Evolutionary conservation across 495 filamentous ascomycete genomes (phyloP), one percentile per base, ranked within the genome.

Genomic region (Terfezia boudieri): DNA sequence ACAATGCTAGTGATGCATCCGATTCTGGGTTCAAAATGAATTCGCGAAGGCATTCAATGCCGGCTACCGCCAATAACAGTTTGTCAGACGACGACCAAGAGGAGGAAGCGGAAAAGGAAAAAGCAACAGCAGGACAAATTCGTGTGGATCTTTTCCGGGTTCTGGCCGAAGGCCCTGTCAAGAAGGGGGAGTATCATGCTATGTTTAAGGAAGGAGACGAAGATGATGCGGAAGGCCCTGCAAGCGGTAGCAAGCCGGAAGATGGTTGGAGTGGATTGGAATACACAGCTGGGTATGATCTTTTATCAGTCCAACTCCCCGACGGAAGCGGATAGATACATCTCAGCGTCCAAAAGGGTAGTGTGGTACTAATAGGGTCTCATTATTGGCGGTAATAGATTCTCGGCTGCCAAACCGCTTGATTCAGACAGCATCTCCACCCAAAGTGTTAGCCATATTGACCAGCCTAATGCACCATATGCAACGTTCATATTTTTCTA

Each of bases 401-500:
- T 99, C 68, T 92, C 92, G 11, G 89, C 96, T 66, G 92, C 90
- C 4, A 99, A 96, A 71, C 80, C 87, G 16, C 74, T 99, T 32
- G 92, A 99, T 70, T 90, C 88, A 1, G 94, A 94, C 69, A 82
- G 83, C 9, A 96, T 99, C 64, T 94, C 87, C 61, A 96, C 92
- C 0, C 90, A 99, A 68, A 95, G 89, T 0, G 90, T 99, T 16
- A 96, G 88, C 22, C 90, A 90, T n/a, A 93, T 99, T 59, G 90
- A 99, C 67, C 80, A 83, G 0, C 84, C 86, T 23, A 87, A 95
- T 54, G 85, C 86, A 67, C 92, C 93, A 14, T 99, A 94, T 70
- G 90, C 90, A 1, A 81, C 83, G 10, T 99, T 99, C 66, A 94
- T 93, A 6, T 99, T 99, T 65, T 84, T 96, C 71, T 99, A 99